phyloP scores from a whole-genome alignment of 73 alveolate species.

The Uronychia setigera region DNA sequence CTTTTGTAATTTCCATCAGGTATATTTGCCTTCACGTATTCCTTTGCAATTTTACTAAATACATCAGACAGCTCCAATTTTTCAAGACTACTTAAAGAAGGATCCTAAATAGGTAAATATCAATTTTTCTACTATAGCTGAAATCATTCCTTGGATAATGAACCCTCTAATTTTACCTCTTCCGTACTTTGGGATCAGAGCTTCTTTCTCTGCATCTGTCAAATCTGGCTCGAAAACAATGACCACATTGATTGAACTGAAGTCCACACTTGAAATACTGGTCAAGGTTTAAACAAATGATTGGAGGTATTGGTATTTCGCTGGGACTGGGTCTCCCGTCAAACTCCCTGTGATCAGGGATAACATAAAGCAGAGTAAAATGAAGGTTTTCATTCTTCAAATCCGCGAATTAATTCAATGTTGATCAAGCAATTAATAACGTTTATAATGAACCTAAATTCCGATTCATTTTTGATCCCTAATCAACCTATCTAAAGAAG shows the following conservation, averaged over 20 bases:
- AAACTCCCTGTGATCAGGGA: too few species aligned
- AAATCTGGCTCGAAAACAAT: not conserved
- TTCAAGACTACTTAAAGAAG: not conserved
- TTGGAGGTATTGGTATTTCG: not conserved
- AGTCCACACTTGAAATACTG: not conserved
- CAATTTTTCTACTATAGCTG: not conserved
- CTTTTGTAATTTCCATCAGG: not conserved
- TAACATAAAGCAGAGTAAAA: too few species aligned
- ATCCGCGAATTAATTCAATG: too few species aligned
- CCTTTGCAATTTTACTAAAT: not conserved
- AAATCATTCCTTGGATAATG: not conserved
- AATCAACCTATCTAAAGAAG: not conserved
- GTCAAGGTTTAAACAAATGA: not conserved
- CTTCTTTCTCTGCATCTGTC: not conserved
- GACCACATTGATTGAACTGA: not conserved
- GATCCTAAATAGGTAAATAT: not conserved
- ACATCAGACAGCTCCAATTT: not conserved
- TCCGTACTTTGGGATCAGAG: not conserved
- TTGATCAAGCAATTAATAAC: too few species aligned
- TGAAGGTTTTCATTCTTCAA: too few species aligned
- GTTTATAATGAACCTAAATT: too few species aligned
- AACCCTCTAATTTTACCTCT: not conserved
- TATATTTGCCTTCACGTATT: not conserved
- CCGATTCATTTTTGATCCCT: too few species aligned
- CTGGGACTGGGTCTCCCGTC: not conserved